phyloP scores from a whole-genome alignment of 179 eudicot species.

The Actinidia arguta region DNA sequence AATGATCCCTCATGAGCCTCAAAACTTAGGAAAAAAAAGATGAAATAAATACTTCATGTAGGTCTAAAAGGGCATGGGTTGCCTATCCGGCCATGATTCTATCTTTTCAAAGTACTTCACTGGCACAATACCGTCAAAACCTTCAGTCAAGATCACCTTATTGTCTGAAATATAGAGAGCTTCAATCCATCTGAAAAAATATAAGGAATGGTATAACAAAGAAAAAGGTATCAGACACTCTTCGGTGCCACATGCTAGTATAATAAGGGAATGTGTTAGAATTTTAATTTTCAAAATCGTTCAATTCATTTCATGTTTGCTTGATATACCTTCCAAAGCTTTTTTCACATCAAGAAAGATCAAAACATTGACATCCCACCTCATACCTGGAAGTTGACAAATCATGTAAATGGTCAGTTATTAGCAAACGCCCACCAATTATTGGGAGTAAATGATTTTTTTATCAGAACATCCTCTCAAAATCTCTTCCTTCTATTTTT shows the following conservation, averaged over 20 bases:
- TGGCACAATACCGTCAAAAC: constrained; percentile 88
- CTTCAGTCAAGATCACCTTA: constrained; percentile 88
- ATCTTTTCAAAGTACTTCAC: constrained; percentile 78
- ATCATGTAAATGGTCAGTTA: constrained; percentile 5
- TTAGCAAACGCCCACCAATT: not conserved
- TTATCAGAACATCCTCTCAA: not conserved
- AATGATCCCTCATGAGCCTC: not conserved
- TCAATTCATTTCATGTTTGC: not conserved
- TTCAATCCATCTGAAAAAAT: constrained; percentile 81
- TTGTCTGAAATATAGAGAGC: constrained; percentile 88
- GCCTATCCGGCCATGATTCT: constrained; percentile 78
- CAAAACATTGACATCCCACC: constrained; percentile 69
- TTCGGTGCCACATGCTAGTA: not conserved
- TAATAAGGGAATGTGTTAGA: not conserved
- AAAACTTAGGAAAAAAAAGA: not conserved
- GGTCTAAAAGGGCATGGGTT: constrained; percentile 48
- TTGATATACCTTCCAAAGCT: constrained; percentile 80
- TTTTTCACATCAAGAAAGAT: constrained; percentile 79
- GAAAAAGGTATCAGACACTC: not conserved
- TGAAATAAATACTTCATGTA: not conserved
- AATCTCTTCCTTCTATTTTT: too few relatives aligned
- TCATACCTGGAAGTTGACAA: constrained; percentile 68
- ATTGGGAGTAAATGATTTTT: not conserved
- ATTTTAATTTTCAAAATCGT: not conserved
- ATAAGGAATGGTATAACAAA: not conserved